Evolutionary conservation across 2,329 filamentous ascomycete genomes (phyloP).

Genomic region (Alternaria sp.): DNA sequence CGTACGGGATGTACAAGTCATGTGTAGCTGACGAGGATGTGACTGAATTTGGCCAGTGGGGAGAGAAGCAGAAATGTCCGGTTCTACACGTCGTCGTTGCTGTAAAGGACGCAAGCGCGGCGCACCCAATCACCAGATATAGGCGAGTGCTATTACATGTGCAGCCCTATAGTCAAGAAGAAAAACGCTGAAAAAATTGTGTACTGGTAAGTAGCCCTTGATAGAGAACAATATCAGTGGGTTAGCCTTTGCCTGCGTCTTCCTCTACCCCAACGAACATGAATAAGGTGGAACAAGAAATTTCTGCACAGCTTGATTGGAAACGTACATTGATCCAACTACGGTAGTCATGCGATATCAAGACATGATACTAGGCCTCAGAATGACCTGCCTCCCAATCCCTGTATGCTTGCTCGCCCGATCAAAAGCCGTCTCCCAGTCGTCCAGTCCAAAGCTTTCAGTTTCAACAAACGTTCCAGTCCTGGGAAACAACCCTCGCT

Average conservation of each 20-base stretch:
- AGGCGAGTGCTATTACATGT: not conserved
- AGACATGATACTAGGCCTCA: not conserved
- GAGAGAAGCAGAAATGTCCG: not conserved
- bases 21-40: not conserved
- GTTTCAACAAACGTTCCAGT: too few species aligned
- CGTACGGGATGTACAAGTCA: not conserved
- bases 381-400: not conserved
- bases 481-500: too few species aligned
- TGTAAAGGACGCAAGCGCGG: not conserved
- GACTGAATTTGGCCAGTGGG: not conserved
- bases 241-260: not conserved
- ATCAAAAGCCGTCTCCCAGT: too few species aligned
- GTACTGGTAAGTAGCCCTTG: not conserved
- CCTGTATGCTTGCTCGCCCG: too few species aligned
- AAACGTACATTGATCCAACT: accelerated
- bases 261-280: not conserved
- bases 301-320: not conserved
- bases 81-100: not conserved
- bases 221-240: not conserved
- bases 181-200: not conserved
- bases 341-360: not conserved
- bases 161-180: not conserved
- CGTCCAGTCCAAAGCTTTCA: too few species aligned
- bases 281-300: not conserved
- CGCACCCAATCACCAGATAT: not conserved